Evolutionary conservation across 345 rosid species (phyloP), one percentile per base, ranked within the genome.

Genomic region (Lumnitzera racemosa): DNA sequence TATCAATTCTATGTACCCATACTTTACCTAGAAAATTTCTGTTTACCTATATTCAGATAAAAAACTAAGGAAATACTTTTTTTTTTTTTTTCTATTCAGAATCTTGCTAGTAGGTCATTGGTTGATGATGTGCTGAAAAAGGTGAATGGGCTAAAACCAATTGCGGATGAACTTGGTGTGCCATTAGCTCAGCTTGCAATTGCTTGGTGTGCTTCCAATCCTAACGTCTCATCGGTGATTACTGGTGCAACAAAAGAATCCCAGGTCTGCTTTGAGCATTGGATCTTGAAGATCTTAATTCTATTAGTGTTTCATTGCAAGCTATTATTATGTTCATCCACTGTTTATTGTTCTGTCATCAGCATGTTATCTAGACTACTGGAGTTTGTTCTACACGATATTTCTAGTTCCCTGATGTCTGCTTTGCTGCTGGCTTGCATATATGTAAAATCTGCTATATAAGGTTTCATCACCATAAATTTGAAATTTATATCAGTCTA

Each of bases 161-260:
- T 94, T 70, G 97, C 99, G 24, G 99, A 94, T 78, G 99, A 94
- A 71, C 86, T 94, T 31, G 99, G 97, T 55, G 97, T 90, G 41
- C 79, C 97, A 16, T 76, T 88, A 58, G 84, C 99, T 76, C 99
- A 94, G 74, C 95, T 94, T 63, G 86, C 97, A 12, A 88, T 94
- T 69, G 99, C 97, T 4, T 94, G 99, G 99, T 94, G 97, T 76
- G 99, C 99, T 65, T 76, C 88, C 51, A 94, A 94, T 73, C 97
- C 96, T 56, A 90, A 90, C 60, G 97, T 94, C 23, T 90, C 99
- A 50, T 88, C 99, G 1, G 96, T 94, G 29, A 86, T 90, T 58
- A 90, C 99, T 2, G 96, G 97, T 73, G 97, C 99, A 60, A 94
- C 99, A 41, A 94, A 87, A 76, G 97, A 94, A 64, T 83, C 90